These are phyloP conservation scores for Cruciata laevipes DNA, from an alignment of 257 asterid species.

Conservation along the genomic window DNA sequence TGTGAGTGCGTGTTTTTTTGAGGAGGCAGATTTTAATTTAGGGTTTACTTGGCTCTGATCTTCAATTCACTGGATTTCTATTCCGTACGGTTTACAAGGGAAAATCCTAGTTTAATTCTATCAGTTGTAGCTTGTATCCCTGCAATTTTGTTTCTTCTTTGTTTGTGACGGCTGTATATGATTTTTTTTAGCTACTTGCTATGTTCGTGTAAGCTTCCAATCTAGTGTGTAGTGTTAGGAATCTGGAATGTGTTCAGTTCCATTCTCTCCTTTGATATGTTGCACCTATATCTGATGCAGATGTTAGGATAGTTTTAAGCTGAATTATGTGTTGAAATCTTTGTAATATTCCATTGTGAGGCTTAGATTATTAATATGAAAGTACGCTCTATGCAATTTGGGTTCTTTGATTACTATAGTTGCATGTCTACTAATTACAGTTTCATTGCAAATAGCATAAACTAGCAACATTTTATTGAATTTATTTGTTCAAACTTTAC, in stretches of 20 bases:
- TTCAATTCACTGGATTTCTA: neutral
- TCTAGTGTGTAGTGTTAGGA: neutral
- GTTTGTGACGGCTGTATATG: neutral
- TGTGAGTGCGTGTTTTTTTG: neutral
- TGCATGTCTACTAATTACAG: neutral
- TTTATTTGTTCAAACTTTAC: constrained; percentile 14
- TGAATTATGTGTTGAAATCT: neutral
- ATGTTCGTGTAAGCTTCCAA: neutral
- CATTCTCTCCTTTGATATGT: neutral
- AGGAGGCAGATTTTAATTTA: no score
- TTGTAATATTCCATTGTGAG: no score
- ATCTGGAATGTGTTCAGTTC: neutral
- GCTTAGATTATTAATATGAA: no score
- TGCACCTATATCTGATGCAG: neutral
- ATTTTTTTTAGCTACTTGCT: neutral
- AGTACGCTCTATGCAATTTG: neutral
- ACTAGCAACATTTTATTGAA: neutral
- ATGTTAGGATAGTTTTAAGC: neutral
- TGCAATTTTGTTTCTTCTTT: neutral
- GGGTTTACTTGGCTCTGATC: no score
- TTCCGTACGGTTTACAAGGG: neutral
- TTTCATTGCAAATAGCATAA: neutral
- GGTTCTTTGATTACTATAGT: neutral
- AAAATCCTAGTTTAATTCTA: neutral
- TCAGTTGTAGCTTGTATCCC: neutral